Evolutionary conservation across 208 protist species (phyloP), one percentile per base, ranked within the genome.

Genomic region (Sergeia podlipaevii): DNA sequence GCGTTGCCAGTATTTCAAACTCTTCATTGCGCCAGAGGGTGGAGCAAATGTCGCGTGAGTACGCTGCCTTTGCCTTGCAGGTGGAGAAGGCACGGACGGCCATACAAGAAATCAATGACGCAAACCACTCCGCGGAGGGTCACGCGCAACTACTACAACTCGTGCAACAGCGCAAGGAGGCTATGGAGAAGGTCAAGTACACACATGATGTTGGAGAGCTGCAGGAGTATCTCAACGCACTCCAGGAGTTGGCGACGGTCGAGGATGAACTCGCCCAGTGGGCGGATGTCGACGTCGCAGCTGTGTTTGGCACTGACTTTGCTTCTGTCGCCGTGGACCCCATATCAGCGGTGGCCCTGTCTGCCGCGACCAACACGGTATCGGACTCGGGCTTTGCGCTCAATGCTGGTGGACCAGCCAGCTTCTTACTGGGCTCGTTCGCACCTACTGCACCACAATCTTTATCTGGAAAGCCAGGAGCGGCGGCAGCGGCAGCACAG

Each of bases 251-350:
- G 44, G 17, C 59, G 45, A 58, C 34, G 32, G 46, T 54, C 6
- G 73, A 78, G 32, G 50, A 79, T 44, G 33, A 77, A 17, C 51
- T 81, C 20, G 43, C 39, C 8, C 52, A 30, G 18, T 75, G 61
- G 74, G 42, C 38, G 33, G 61, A 81, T 27, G 48, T 65, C 7
- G 46, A 72, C 13, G 39, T 52, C 20, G 26, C 18, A n/a, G 32
- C 4, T 4, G 48, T 36, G 21, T 32, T 18, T 10, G 32, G 48
- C 20, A 27, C 13, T 13, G 48, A 30, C 15, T 36, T 20, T 7
- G 23, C 48, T 7, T 5, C 48, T 4, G 5, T 54, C 33, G 32
- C 30, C 32, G 3, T 36, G 21, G 48, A 20, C 15, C 33, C 33
- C n/a, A n/a, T n/a, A n/a, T n/a, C n/a, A n/a, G n/a, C n/a, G n/a